These are phyloP conservation scores for Penicillium mononematosum DNA, from an alignment of 495 filamentous ascomycete genomes.

Conservation along the genomic window DNA sequence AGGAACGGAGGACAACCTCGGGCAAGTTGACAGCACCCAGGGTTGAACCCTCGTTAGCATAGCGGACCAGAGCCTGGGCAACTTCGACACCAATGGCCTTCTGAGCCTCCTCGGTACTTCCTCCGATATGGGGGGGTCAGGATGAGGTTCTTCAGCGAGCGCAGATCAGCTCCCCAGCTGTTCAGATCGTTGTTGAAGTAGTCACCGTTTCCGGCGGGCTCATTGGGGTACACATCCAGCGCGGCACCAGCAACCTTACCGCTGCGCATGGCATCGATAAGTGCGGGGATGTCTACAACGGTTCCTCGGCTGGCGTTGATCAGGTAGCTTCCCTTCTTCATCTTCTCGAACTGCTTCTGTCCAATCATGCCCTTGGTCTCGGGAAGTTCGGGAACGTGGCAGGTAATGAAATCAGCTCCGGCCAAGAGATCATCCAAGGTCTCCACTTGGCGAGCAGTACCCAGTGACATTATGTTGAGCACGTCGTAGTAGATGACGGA, in stretches of 20 bases:
- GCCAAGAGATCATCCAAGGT: constrained; percentile 73
- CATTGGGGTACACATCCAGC: constrained; percentile 91
- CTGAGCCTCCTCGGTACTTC: constrained; percentile 97
- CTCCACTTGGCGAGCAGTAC: constrained; percentile 78
- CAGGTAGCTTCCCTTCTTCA: constrained; percentile 90
- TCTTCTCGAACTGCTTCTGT: constrained; percentile 69
- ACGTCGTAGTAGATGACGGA: constrained; percentile 94
- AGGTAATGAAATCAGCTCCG: constrained; percentile 83
- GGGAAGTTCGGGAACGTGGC: constrained; percentile 89
- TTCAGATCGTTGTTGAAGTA: constrained; percentile 91
- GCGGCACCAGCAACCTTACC: constrained; percentile 93
- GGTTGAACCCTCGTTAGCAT: constrained; percentile 90
- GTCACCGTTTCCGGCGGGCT: constrained; percentile 90
- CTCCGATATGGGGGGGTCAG: constrained; percentile 96
- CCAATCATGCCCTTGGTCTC: constrained; percentile 93
- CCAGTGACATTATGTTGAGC: constrained; percentile 87
- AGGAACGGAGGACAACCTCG: constrained; percentile 80
- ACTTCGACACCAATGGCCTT: constrained; percentile 96
- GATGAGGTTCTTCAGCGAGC: constrained; percentile 85
- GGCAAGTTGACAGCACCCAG: constrained; percentile 93
- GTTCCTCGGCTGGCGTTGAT: constrained; percentile 95
- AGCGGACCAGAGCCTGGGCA: constrained; percentile 77
- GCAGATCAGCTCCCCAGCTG: constrained; percentile 80
- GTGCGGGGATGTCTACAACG: constrained; percentile 89
- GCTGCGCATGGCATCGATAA: constrained; percentile 82